These are phyloP conservation scores for Fonsecaea multimorphosa DNA, from an alignment of 2,329 filamentous ascomycete genomes.

Conservation along the genomic window DNA sequence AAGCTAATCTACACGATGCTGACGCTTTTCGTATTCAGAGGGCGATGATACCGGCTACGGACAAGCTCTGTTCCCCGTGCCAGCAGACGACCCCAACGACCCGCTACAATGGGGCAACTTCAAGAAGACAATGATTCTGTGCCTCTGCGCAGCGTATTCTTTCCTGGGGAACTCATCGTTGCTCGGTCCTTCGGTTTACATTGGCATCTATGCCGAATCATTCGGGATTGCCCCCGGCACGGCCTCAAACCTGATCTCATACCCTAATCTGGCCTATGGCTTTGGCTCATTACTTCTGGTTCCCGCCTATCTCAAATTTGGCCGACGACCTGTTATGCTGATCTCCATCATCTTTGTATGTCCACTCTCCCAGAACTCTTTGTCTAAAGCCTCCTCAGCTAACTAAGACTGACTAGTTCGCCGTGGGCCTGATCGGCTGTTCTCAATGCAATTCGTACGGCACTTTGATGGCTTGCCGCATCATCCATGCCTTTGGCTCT, in stretches of 20 bases:
- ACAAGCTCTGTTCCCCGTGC: conserved; percentile 66
- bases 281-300: conserved; percentile 64
- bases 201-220: conserved; percentile 59
- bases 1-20: conserved; percentile 7
- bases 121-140: conserved; percentile 64
- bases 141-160: conserved; percentile 62
- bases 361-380: background rate
- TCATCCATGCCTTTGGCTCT: conserved; percentile 52
- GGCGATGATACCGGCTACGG: conserved; percentile 66
- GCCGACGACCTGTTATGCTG: conserved; percentile 53
- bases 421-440: conserved; percentile 51
- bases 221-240: conserved; percentile 59
- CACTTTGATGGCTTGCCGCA: conserved; percentile 51
- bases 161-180: conserved; percentile 65
- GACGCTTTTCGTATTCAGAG: conserved; percentile 47
- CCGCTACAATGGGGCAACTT: conserved; percentile 62
- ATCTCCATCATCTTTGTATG: conserved; percentile 48
- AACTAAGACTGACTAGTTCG: conserved; percentile 42
- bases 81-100: conserved; percentile 66
- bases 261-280: conserved; percentile 66
- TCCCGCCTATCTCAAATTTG: conserved; percentile 62
- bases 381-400: conserved; percentile 9
- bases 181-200: conserved; percentile 64
- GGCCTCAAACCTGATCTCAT: conserved; percentile 64
- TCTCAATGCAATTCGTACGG: conserved; percentile 50